A percentile compares a stretch with the other conserved stretches of the same genome.
These are phyloP conservation scores for Cyathus striatus DNA, from an alignment of 768 basidiomycete genomes.

Conservation along the genomic window DNA sequence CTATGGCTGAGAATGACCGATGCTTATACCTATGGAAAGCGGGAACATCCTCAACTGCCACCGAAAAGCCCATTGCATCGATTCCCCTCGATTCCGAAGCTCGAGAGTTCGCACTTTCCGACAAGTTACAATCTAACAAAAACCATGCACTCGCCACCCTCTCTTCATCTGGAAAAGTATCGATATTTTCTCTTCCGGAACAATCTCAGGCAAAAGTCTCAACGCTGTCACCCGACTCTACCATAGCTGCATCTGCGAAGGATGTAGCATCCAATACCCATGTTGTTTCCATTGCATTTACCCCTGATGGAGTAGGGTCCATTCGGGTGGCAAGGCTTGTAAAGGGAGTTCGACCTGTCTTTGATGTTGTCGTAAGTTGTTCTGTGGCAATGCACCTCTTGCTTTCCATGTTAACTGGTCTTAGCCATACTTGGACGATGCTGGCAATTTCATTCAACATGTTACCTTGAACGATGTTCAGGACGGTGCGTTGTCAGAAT, in stretches of 20 bases:
- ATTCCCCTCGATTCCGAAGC: slow-evolving; percentile 63
- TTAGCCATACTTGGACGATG: slow-evolving; percentile 51
- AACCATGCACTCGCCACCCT: slow-evolving; percentile 45
- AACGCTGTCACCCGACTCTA: slow-evolving; percentile 49
- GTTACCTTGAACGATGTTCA: slow-evolving; percentile 38
- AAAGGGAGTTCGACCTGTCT: slow-evolving; percentile 54
- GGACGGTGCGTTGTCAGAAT: neutral
- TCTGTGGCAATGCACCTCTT: slow-evolving; percentile 6
- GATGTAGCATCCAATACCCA: slow-evolving; percentile 24
- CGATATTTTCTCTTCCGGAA: slow-evolving; percentile 48
- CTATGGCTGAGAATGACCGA: slow-evolving; percentile 59
- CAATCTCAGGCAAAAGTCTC: slow-evolving; percentile 42
- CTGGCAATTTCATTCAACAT: slow-evolving; percentile 48
- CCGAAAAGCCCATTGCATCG: slow-evolving; percentile 54
- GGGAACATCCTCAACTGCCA: slow-evolving; percentile 29
- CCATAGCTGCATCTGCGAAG: slow-evolving; percentile 34
- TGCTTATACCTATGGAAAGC: slow-evolving; percentile 60
- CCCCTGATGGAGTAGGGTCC: slow-evolving; percentile 30
- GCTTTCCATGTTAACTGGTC: too few species aligned
- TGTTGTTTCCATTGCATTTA: slow-evolving; percentile 44
- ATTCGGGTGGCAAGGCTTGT: slow-evolving; percentile 51
- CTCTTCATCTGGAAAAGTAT: slow-evolving; percentile 55
- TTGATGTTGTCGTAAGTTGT: slow-evolving; percentile 51
- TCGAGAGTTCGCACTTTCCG: slow-evolving; percentile 34
- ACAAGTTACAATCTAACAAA: slow-evolving; percentile 18